Evolutionary conservation across 345 rosid species (phyloP), one percentile per base, ranked within the genome.

Genomic region (Erysimum cheiranthoides): DNA sequence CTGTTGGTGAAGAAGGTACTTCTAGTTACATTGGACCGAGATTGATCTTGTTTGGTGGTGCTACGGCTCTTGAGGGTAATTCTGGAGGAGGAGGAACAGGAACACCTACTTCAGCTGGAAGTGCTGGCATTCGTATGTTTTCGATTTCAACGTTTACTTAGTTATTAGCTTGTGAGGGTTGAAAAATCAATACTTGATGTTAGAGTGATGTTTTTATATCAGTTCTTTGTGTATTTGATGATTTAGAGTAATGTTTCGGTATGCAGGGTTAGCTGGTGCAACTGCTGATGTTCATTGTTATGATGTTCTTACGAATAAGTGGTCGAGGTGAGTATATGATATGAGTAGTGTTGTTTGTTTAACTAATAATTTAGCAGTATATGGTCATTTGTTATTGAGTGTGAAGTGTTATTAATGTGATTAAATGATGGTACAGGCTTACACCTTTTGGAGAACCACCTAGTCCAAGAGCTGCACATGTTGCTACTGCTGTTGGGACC

Each of bases 391-490:
- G 51, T 40, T 73, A 4, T n/a, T 54, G 2, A 56, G 11, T 74
- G 45, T 49, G 73, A 18, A 69, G 30, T 50, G 66, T 30, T 8
- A 28, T 66, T 53, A 21, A 67, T 25, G 59, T 61, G 46, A 27
- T 51, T 46, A 56, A 66, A 14, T 75, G 43, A 47, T 75, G 72
- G 57, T 70, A 17, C 80, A 95, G 99, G 84, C 82, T 95, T 52
- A 82, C 89, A 61, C 98, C 98, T 16, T 83, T 84, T 81, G 99
- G 99, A 53, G 99, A 95, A 70, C 97, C 98, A 70, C 99, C 99
- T 46, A 92, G 94, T 11, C 97, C 99, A 35, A 90, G 99, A 85
- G 99, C 99, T 72, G 99, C 99, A 21, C 99, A 95, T 85, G 98
- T 95, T 63, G 99, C 99, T 38, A 89, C 96, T 68, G 98, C 98